Percentiles rank a stretch among this genome's conserved stretches.
phyloP scores from a whole-genome alignment of 2,329 filamentous ascomycete genomes.

The Incumbomyces lentus region DNA sequence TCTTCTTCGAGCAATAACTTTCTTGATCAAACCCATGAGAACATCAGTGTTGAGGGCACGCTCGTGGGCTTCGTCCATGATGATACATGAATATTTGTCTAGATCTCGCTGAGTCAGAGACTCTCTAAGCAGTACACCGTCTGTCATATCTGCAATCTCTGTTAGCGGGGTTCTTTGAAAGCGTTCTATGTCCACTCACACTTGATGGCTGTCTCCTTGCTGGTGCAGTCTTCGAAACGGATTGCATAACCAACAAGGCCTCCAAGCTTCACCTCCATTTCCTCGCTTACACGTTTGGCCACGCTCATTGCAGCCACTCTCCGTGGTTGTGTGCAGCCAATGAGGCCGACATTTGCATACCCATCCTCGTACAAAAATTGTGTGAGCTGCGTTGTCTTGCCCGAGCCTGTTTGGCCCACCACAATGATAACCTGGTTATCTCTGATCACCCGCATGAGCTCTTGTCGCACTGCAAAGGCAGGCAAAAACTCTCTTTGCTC shows the following conservation, averaged over 20 bases:
- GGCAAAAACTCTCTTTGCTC: conserved; percentile 91
- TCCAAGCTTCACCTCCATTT: conserved; percentile 91
- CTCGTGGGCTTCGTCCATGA: conserved; percentile 99
- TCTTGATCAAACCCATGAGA: conserved; percentile 94
- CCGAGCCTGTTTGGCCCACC: conserved; percentile 92
- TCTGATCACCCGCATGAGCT: conserved; percentile 78
- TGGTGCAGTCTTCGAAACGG: conserved; percentile 96
- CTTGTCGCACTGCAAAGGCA: conserved; percentile 91
- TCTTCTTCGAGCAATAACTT: conserved; percentile 76
- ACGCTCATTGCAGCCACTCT: conserved; percentile 97
- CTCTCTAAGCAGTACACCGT: conserved; percentile 86
- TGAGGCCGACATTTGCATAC: conserved; percentile 75
- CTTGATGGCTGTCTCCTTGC: conserved; percentile 89
- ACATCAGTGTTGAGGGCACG: conserved; percentile 94
- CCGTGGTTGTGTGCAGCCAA: conserved; percentile 92
- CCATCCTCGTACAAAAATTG: conserved; percentile 92
- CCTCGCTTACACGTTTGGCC: conserved; percentile 92
- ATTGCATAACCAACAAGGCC: conserved; percentile 90
- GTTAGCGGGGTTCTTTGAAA: conserved; percentile 13
- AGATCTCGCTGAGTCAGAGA: conserved; percentile 86
- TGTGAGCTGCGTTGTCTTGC: conserved; percentile 92
- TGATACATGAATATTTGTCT: conserved; percentile 93
- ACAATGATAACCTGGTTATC: conserved; percentile 97
- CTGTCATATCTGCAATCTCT: conserved; percentile 67
- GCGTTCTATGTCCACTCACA: conserved; percentile 37